Base-by-base conservation (phyloP, 306 rosid species). In the Gillenia trifoliata region DNA sequence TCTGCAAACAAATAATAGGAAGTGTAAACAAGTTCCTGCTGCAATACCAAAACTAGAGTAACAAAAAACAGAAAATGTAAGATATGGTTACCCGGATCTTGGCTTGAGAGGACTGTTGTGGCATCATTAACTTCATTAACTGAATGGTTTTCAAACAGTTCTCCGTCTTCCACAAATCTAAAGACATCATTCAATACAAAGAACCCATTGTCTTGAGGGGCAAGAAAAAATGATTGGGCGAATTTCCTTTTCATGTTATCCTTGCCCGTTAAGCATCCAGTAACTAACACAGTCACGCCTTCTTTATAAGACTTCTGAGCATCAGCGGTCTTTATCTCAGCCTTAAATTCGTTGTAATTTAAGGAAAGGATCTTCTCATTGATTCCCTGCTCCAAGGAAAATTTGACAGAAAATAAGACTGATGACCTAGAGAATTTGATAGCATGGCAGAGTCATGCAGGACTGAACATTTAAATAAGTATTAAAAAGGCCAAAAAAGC, bases 181-280 rank as follows among this genome's bases (percentile, higher is more conserved):
- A 91, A 87, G 54, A 91, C 90, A 79, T 91, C 96, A 81, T 88
- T 91, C 69, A 88, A 75, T 78, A 91, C 93, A 77, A 85, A 91
- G 75, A 82, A 91, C 29, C 96, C 96, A 38, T 68, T 87, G 74
- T 87, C 93, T 75, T 91, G 96, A 29, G 96, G 96, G 63, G 96
- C 96, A 64, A 91, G 96, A 60, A 91, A 91, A 85, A 91, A 91
- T 3, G 92, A 88, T 73, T 91, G 96, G 0, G 83, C 87, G 16
- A 91, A 91, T 43, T 84, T 86, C 81, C 96, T 88, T 81, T 78
- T 80, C 86, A 88, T 49, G 76, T 81, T 85, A 84, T 91, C 90
- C 78, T 87, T 91, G 82, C 89, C 87, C 59, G 87, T 91, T 81
- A 91, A 80, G 68, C 90, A 88, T 73, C 96, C 96, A 49, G 96